phyloP scores from a whole-genome alignment of 495 filamentous ascomycete genomes.

The Xylaria acuta region DNA sequence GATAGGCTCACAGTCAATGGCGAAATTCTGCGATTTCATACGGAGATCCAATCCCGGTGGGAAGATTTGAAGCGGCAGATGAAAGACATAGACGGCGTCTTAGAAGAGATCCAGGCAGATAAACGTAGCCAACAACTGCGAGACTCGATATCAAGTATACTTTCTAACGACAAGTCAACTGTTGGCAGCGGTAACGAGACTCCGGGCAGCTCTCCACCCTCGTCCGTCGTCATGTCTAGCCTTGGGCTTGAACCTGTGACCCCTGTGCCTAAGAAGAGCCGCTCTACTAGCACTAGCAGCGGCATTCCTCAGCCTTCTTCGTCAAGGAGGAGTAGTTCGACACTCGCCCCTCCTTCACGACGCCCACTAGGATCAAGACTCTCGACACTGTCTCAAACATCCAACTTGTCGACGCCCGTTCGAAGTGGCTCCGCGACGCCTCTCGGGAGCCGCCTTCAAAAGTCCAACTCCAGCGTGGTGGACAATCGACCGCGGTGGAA shows the following conservation, averaged over 20 bases:
- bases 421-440: constrained; percentile 62
- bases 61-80: constrained; percentile 76
- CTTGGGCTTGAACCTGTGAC: constrained; percentile 58
- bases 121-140: constrained; percentile 76
- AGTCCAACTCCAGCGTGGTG: constrained; percentile 52
- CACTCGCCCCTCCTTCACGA: constrained; percentile 38
- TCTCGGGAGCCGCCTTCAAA: constrained; percentile 55
- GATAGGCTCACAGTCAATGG: constrained; percentile 93
- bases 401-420: constrained; percentile 47
- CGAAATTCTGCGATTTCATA: constrained; percentile 83
- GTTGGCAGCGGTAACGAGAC: constrained; percentile 76
- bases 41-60: constrained; percentile 81
- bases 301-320: constrained; percentile 51
- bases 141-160: constrained; percentile 90
- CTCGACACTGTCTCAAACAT: constrained; percentile 48
- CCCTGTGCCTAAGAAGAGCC: constrained; percentile 48
- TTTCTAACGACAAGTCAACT: constrained; percentile 84
- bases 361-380: constrained; percentile 39
- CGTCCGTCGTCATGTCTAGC: constrained; percentile 76
- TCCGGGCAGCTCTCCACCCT: constrained; percentile 88
- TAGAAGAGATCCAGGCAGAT: constrained; percentile 75
- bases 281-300: constrained; percentile 47
- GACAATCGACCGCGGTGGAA: constrained; percentile 83
- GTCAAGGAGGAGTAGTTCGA: constrained; percentile 38
- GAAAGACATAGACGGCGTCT: constrained; percentile 70